These are phyloP conservation scores for Cutaneotrichosporon arboriforme DNA, from an alignment of 1,284 basidiomycete species.

Conservation along the genomic window DNA sequence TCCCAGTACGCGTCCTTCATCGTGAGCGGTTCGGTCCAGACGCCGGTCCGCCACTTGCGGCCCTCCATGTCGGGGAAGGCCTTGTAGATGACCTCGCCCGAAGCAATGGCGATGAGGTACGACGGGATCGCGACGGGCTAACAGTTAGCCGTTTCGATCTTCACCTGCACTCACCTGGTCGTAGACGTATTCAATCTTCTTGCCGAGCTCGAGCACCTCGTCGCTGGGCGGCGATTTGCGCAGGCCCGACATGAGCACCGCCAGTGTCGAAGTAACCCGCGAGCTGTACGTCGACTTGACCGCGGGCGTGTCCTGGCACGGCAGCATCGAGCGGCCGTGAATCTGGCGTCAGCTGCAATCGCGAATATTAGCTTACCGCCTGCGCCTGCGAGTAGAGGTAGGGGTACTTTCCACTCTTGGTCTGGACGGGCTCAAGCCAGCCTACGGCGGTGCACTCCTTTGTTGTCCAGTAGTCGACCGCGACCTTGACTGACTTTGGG, in stretches of 20 bases:
- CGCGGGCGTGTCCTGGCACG: conserved; percentile 59
- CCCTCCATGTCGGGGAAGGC: conserved; percentile 59
- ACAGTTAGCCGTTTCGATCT: background rate
- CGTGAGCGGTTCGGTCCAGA: conserved; percentile 83
- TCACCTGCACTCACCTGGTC: conserved; percentile 53
- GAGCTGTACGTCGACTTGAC: conserved; percentile 64
- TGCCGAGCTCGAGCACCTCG: conserved; percentile 64
- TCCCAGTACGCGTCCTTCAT: conserved; percentile 79
- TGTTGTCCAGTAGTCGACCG: conserved; percentile 68
- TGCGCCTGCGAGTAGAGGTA: conserved; percentile 94
- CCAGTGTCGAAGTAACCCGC: conserved; percentile 66
- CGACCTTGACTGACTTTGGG: conserved; percentile 56
- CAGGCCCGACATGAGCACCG: conserved; percentile 76
- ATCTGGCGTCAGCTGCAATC: conserved; percentile 49
- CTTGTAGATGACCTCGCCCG: conserved; percentile 72
- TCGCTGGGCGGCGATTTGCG: conserved; percentile 67
- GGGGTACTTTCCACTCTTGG: conserved; percentile 76
- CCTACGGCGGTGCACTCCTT: conserved; percentile 78
- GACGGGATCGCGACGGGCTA: conserved; percentile 78
- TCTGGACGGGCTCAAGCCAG: conserved; percentile 89
- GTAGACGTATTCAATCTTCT: conserved; percentile 49
- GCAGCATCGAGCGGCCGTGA: conserved; percentile 72
- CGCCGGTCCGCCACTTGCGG: conserved; percentile 69
- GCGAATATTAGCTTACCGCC: conserved; percentile 50
- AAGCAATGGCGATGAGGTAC: conserved; percentile 81